A percentile compares a stretch with the other conserved stretches of the same genome.
phyloP scores from a whole-genome alignment of 1,139 yeast genomes.

The Geotrichum phurueaensis region DNA sequence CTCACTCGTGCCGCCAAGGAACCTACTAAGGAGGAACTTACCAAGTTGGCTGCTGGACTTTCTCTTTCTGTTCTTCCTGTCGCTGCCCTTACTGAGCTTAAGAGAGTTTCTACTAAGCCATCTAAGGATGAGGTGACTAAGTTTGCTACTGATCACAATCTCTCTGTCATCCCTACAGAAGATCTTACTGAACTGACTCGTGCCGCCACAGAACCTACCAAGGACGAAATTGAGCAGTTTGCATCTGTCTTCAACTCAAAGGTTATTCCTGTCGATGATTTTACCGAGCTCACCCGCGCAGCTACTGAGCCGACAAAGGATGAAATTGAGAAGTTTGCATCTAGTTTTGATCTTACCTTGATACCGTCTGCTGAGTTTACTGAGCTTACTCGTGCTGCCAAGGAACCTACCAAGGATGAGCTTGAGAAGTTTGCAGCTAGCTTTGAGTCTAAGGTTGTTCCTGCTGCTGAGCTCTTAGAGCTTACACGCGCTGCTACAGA shows the following conservation, averaged over 20 bases:
- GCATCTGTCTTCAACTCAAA: constrained; percentile 5
- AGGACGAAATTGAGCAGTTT: constrained; percentile 12
- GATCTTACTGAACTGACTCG: constrained; percentile 17
- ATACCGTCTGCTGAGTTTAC: constrained; percentile 21
- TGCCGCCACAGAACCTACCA: constrained; percentile 12
- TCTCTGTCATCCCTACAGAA: constrained; percentile 27
- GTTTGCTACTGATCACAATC: constrained; percentile 29
- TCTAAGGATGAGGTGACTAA: constrained; percentile 23
- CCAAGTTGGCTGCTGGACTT: constrained; percentile 20
- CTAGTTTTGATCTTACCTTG: too few species aligned
- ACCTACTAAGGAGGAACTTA: constrained; percentile 22
- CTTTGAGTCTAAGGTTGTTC: constrained; percentile 32
- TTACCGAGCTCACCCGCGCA: constrained; percentile 8
- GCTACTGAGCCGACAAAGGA: constrained; percentile 7
- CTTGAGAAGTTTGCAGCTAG: constrained; percentile 19
- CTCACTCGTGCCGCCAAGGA: constrained; percentile 20
- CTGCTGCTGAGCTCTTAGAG: background rate
- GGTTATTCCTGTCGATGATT: constrained; percentile 12
- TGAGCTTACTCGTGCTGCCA: constrained; percentile 18
- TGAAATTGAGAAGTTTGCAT: background rate
- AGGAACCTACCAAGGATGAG: constrained; percentile 18
- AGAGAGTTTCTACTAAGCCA: constrained; percentile 14
- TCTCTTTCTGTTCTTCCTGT: constrained; percentile 37
- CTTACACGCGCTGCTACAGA: constrained; percentile 17
- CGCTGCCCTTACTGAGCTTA: constrained; percentile 16